These are phyloP conservation scores for Vaccinium darrowii DNA, from an alignment of 148 eudicot species.

Conservation along the genomic window DNA sequence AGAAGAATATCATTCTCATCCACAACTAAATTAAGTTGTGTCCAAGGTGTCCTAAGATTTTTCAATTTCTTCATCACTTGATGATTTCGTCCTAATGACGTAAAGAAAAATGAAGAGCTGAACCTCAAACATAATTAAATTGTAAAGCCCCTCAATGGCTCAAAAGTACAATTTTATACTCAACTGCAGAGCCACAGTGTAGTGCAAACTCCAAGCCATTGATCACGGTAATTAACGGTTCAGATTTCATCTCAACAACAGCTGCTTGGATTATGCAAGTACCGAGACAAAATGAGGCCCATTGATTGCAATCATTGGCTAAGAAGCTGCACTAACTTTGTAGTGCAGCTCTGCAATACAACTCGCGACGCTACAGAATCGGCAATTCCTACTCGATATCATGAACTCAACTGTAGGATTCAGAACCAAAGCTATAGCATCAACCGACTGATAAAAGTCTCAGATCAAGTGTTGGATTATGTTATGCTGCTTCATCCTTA, in stretches of 20 bases:
- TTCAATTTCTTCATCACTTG: conserved; percentile 1
- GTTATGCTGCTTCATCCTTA: conserved; percentile 10
- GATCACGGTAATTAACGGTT: too few species aligned
- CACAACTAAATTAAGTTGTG: conserved; percentile 8
- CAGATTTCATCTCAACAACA: too few species aligned
- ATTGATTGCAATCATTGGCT: too few species aligned
- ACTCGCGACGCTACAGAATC: too few species aligned
- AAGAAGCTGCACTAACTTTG: too few species aligned
- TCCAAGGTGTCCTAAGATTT: conserved; percentile 19
- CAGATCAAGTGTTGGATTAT: conserved; percentile 16
- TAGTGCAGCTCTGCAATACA: too few species aligned
- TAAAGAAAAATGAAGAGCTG: neutral
- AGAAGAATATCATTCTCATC: conserved; percentile 9
- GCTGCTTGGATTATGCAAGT: too few species aligned
- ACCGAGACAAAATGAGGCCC: too few species aligned
- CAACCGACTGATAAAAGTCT: conserved; percentile 2
- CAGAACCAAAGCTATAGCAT: conserved; percentile 11
- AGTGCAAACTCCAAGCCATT: too few species aligned
- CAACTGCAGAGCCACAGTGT: too few species aligned
- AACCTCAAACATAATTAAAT: neutral
- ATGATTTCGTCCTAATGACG: neutral
- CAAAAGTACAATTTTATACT: neutral
- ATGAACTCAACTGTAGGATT: neutral
- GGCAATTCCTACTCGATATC: neutral
- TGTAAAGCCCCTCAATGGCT: neutral